Percentiles rank a stretch among this genome's conserved stretches.
Evolutionary conservation across 257 asterid species (phyloP).

Genomic region (Pogostemon cablin): DNA sequence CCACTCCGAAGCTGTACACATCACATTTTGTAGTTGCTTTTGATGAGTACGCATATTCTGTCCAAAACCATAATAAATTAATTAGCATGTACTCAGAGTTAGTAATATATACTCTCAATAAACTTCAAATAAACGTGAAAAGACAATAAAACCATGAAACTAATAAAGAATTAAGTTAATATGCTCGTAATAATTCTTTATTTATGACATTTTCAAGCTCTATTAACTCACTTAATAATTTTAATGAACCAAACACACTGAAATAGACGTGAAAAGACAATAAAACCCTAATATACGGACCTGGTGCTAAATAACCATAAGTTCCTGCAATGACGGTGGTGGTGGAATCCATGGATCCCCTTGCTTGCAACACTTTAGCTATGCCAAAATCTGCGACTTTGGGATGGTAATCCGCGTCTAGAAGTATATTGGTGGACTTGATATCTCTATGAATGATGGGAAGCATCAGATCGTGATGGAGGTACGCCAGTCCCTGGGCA

Average conservation of each 20-base stretch:
- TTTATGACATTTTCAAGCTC: no score
- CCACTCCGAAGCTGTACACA: constrained; percentile 94
- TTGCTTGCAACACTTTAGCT: constrained; percentile 89
- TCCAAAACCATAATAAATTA: not conserved
- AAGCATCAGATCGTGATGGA: constrained; percentile 83
- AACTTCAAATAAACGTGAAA: no score
- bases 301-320: constrained; percentile 95
- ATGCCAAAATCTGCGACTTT: constrained; percentile 97
- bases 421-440: constrained; percentile 82
- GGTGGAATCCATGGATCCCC: constrained; percentile 77
- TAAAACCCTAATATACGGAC: constrained; percentile 21
- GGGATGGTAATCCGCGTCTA: constrained; percentile 75
- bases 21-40: constrained; percentile 94
- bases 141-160: no score
- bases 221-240: no score
- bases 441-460: constrained; percentile 89
- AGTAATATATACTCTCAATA: no score
- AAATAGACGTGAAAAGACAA: no score
- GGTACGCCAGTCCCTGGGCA: constrained; percentile 89
- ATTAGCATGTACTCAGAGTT: not conserved
- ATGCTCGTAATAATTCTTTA: no score
- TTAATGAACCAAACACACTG: no score
- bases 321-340: constrained; percentile 89
- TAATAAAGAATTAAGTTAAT: no score
- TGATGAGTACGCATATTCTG: constrained; percentile 91